phyloP scores from a whole-genome alignment of 805 yeast species.

The Yarrowia sp. region DNA sequence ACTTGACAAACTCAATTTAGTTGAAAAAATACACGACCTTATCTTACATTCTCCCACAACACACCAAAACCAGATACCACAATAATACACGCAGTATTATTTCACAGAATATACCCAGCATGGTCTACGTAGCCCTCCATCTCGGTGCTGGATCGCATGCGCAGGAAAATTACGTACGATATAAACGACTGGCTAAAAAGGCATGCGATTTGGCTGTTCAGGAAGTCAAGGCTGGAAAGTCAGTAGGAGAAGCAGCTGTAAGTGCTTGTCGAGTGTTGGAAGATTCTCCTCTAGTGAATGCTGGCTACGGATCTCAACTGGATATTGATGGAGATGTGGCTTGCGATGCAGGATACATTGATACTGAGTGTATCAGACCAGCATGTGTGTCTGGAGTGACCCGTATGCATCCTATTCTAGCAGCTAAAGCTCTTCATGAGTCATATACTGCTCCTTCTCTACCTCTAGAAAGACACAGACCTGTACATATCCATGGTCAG shows the following conservation, averaged over 20 bases:
- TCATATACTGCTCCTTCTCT: slow-evolving; percentile 19
- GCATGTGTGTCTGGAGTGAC: slow-evolving; percentile 39
- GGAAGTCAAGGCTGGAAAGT: slow-evolving; percentile 29
- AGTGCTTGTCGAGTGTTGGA: slow-evolving; percentile 39
- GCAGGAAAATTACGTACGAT: background rate
- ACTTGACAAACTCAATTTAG: too few species aligned
- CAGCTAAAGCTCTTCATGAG: slow-evolving; percentile 33
- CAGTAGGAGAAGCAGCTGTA: slow-evolving; percentile 33
- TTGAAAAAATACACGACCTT: too few species aligned
- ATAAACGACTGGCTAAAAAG: background rate
- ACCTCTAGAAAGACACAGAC: slow-evolving; percentile 27
- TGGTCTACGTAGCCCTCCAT: slow-evolving; percentile 17
- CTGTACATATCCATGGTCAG: slow-evolving; percentile 30
- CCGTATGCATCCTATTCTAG: slow-evolving; percentile 37
- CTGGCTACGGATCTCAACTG: slow-evolving; percentile 44
- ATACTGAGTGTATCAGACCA: slow-evolving; percentile 31
- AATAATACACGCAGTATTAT: too few species aligned
- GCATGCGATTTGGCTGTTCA: slow-evolving; percentile 33
- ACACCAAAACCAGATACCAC: too few species aligned
- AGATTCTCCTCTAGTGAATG: slow-evolving; percentile 40
- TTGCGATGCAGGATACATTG: slow-evolving; percentile 42
- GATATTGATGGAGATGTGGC: slow-evolving; percentile 40
- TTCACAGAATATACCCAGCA: background rate
- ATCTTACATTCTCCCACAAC: background rate
- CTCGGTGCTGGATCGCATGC: slow-evolving; percentile 1